Conservation (phyloP, 2,329 filamentous ascomycete genomes). For the Endothia cerciana region DNA sequence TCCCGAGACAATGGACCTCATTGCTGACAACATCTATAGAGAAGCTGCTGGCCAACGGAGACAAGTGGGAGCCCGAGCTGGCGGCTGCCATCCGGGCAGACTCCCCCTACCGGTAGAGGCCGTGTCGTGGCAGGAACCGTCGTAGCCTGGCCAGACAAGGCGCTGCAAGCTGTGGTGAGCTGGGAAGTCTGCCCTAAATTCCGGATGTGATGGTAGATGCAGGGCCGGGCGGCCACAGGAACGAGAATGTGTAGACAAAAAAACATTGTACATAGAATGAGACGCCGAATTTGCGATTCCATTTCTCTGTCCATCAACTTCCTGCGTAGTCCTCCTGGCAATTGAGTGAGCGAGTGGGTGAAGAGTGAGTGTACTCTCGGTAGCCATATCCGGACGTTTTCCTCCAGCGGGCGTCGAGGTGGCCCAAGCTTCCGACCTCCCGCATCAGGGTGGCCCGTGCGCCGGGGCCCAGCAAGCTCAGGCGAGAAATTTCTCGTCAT, state of each 20-base stretch:
- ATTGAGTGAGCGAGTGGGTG: no score
- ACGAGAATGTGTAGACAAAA: slow-evolving; percentile 4
- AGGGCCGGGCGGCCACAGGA: neutral
- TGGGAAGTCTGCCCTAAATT: neutral
- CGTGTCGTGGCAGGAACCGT: neutral
- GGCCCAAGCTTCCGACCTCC: slow-evolving; percentile 29
- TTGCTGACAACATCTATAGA: slow-evolving; percentile 50
- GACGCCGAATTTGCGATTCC: neutral
- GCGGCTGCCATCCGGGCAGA: slow-evolving; percentile 91
- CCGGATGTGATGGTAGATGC: neutral
- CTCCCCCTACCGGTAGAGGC: slow-evolving; percentile 80
- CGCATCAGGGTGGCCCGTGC: slow-evolving; percentile 10
- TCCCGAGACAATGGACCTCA: neutral
- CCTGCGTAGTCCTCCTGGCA: neutral
- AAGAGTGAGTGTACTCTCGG: no score
- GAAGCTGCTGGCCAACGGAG: slow-evolving; percentile 85
- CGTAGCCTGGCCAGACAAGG: neutral
- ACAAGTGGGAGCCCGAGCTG: slow-evolving; percentile 98
- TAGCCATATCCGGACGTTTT: no score
- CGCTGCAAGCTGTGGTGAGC: neutral
- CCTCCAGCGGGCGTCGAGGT: neutral
- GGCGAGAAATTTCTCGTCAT: slow-evolving; percentile 54
- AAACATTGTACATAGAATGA: slow-evolving; percentile 4
- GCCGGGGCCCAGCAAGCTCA: neutral
- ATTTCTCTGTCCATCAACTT: neutral